A percentile compares a stretch with the other conserved stretches of the same genome.
Evolutionary conservation across 108 stramenopile species (phyloP).

Genomic region (Schizochytrium sp.): DNA sequence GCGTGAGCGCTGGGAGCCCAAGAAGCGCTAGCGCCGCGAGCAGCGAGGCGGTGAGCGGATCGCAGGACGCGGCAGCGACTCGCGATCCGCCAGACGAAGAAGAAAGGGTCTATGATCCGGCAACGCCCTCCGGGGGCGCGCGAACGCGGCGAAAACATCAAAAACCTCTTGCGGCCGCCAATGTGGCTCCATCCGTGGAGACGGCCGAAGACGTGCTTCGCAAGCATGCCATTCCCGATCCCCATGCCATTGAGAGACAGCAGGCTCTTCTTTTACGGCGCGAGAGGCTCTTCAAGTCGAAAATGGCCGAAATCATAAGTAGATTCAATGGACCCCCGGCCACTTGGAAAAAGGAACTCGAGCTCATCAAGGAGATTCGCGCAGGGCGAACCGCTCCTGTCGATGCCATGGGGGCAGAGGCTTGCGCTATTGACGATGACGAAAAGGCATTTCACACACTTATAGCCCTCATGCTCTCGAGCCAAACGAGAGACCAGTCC

Average conservation of each 20-base stretch:
- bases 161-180: no score
- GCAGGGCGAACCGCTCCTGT: slow-evolving; percentile 67
- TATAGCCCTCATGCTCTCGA: slow-evolving; percentile 69
- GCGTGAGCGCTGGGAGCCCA: no score
- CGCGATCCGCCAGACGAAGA: no score
- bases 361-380: slow-evolving; percentile 65
- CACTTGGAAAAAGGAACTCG: neutral
- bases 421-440: slow-evolving; percentile 46
- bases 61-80: no score
- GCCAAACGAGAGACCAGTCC: slow-evolving; percentile 81
- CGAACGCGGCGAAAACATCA: no score
- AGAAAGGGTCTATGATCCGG: no score
- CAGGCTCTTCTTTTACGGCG: no score
- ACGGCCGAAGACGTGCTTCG: neutral
- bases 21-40: no score
- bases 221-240: neutral
- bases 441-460: slow-evolving; percentile 64
- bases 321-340: neutral
- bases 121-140: no score
- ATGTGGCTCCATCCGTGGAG: neutral
- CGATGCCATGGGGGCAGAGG: slow-evolving; percentile 67
- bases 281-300: no score
- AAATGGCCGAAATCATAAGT: neutral
- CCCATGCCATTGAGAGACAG: neutral
- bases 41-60: no score